A percentile compares a stretch with the other conserved stretches of the same genome.
phyloP scores from a whole-genome alignment of 768 basidiomycete species.

The Calocybe indica region DNA sequence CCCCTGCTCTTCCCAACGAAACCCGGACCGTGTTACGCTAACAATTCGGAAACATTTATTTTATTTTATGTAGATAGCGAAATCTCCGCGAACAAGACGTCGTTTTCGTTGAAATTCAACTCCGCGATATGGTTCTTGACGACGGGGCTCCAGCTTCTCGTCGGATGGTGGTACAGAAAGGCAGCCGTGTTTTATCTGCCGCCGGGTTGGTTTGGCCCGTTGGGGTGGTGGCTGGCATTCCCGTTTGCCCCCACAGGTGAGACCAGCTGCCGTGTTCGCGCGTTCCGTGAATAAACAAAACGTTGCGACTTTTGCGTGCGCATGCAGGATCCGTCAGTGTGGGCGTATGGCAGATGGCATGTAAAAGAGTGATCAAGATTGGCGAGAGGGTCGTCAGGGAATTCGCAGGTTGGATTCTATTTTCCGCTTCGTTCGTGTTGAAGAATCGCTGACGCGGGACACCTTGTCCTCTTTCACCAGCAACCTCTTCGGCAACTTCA shows the following conservation, averaged over 20 bases:
- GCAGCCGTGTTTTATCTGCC: slow-evolving; percentile 94
- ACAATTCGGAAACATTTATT: neutral
- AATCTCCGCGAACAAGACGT: slow-evolving; percentile 49
- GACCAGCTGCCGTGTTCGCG: slow-evolving; percentile 13
- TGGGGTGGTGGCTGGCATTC: slow-evolving; percentile 83
- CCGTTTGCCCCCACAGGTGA: slow-evolving; percentile 87
- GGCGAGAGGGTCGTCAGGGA: slow-evolving; percentile 71
- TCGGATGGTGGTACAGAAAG: slow-evolving; percentile 90
- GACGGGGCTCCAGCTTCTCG: slow-evolving; percentile 76
- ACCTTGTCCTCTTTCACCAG: no score
- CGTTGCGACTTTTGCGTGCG: neutral
- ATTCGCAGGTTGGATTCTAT: slow-evolving; percentile 30
- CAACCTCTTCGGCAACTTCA: no score
- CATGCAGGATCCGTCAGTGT: slow-evolving; percentile 82
- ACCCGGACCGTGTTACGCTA: neutral
- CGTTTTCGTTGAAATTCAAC: slow-evolving; percentile 70
- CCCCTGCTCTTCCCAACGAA: no score
- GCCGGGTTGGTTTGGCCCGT: slow-evolving; percentile 81
- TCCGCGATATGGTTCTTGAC: slow-evolving; percentile 74
- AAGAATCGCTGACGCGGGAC: no score
- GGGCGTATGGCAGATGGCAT: slow-evolving; percentile 94
- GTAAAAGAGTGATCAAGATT: slow-evolving; percentile 76
- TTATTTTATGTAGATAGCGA: slow-evolving; percentile 53
- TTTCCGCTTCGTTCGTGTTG: no score
- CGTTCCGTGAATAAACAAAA: neutral